These are phyloP conservation scores for Trichophyton mentagrophytes DNA, from an alignment of 2,329 filamentous ascomycete species.

Conservation along the genomic window DNA sequence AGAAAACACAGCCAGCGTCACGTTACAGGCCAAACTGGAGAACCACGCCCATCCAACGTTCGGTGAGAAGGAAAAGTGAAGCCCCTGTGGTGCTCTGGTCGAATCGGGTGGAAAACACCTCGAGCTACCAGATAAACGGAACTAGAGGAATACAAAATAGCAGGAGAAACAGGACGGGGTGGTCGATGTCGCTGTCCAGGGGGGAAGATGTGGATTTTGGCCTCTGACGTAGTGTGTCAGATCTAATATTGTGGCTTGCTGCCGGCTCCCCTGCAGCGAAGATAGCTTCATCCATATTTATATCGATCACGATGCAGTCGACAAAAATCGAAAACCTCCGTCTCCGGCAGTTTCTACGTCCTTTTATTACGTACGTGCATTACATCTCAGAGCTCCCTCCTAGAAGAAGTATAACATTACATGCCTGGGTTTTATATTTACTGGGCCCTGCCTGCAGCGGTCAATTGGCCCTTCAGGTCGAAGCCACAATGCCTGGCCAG, in stretches of 20 bases:
- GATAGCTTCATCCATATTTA: background rate
- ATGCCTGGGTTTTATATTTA: background rate
- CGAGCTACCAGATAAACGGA: background rate
- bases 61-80: background rate
- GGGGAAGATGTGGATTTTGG: background rate
- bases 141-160: background rate
- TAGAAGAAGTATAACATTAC: background rate
- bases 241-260: background rate
- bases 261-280: background rate
- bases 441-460: background rate
- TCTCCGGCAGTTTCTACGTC: background rate
- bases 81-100: background rate
- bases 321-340: background rate
- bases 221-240: conserved; percentile 1
- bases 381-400: too few relatives aligned
- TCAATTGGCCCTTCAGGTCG: too few relatives aligned
- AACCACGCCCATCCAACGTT: background rate
- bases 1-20: background rate
- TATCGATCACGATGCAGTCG: background rate
- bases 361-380: background rate
- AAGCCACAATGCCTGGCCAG: too few relatives aligned
- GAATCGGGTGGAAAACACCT: background rate
- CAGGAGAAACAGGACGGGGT: background rate
- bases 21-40: background rate
- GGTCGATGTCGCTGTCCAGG: background rate